These are phyloP conservation scores for Rosa persica DNA, from an alignment of 306 rosid genomes.

Conservation along the genomic window DNA sequence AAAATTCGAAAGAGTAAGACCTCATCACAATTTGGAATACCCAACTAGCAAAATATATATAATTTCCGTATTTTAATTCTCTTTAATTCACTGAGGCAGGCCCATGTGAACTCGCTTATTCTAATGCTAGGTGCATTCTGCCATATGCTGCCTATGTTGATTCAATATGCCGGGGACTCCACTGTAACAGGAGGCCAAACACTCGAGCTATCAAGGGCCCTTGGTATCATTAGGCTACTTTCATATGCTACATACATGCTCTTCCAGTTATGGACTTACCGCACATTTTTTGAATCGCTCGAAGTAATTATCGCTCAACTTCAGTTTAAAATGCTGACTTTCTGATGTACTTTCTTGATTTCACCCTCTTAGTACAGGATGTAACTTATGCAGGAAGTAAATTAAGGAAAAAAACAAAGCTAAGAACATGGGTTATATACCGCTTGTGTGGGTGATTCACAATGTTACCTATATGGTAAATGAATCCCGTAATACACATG, in stretches of 20 bases:
- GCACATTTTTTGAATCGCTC: conserved; percentile 61
- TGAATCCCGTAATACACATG: no score
- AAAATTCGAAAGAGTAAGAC: conserved; percentile 68
- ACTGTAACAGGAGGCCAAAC: conserved; percentile 33
- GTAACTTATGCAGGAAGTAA: neutral
- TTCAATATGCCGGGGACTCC: conserved; percentile 42
- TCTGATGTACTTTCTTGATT: neutral
- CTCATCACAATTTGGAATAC: neutral
- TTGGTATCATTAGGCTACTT: conserved; percentile 68
- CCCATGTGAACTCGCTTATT: conserved; percentile 69
- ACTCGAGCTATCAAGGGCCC: conserved; percentile 61
- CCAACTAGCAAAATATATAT: neutral
- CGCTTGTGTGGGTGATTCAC: neutral
- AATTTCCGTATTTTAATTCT: neutral
- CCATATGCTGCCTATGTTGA: conserved; percentile 68
- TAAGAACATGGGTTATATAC: neutral
- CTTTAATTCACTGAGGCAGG: conserved; percentile 60
- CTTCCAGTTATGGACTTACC: conserved; percentile 80
- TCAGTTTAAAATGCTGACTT: neutral
- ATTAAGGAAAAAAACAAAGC: neutral
- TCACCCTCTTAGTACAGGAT: neutral
- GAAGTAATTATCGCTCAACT: conserved; percentile 37
- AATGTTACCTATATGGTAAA: neutral
- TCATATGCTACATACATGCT: conserved; percentile 60
- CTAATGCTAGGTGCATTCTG: conserved; percentile 69